phyloP scores from a whole-genome alignment of 192 early-diverging fungal species.

The Coemansia sp. region DNA sequence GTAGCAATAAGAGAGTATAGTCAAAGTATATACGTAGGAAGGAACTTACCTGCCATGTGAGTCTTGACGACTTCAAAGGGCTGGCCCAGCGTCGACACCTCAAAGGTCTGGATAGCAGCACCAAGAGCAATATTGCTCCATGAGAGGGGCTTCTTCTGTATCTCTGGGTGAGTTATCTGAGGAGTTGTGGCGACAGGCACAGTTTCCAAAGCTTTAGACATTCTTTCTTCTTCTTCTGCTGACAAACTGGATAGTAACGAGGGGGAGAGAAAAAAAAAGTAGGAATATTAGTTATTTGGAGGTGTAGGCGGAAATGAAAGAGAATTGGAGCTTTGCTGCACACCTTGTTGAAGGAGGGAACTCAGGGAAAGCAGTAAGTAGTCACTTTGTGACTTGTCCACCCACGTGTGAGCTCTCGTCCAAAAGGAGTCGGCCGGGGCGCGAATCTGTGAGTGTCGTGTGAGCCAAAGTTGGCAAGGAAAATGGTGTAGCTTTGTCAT shows the following conservation, averaged over 20 bases:
- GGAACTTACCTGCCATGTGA: slow-evolving; percentile 73
- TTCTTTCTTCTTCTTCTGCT: slow-evolving; percentile 9
- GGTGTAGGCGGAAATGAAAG: background rate
- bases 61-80: slow-evolving; percentile 98
- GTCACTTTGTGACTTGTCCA: background rate
- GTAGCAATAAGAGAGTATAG: background rate
- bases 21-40: background rate
- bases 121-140: slow-evolving; percentile 87
- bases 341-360: background rate
- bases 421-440: background rate
- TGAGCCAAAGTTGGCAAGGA: background rate
- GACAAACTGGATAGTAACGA: background rate
- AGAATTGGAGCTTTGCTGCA: background rate
- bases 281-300: slow-evolving; percentile 1
- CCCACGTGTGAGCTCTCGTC: background rate
- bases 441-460: background rate
- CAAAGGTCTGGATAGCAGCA: slow-evolving; percentile 88
- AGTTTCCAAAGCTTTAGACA: slow-evolving; percentile 36
- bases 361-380: slow-evolving; percentile 2
- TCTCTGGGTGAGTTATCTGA: slow-evolving; percentile 6
- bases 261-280: background rate
- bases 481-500: slow-evolving; percentile 17
- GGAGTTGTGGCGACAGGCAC: slow-evolving; percentile 5
- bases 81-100: slow-evolving; percentile 90
- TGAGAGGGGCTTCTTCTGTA: slow-evolving; percentile 86